A percentile compares a stretch with the other conserved stretches of the same genome.
These are phyloP conservation scores for Cyberlindnera euphorbiae DNA, from an alignment of 805 yeast genomes.

Conservation along the genomic window DNA sequence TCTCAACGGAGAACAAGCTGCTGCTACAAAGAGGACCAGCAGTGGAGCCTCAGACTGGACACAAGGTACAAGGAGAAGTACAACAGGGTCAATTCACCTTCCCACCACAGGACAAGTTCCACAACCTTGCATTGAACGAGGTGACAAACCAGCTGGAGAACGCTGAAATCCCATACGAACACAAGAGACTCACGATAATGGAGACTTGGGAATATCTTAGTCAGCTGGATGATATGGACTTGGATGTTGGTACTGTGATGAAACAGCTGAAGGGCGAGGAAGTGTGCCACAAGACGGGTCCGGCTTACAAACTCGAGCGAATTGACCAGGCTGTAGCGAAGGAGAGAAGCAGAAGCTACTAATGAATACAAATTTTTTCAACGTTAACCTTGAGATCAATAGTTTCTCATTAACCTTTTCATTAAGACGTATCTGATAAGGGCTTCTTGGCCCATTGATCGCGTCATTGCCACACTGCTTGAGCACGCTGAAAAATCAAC, in stretches of 20 bases:
- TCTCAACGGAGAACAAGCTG: conserved; percentile 59
- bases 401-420: too few species aligned
- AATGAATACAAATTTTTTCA: too few species aligned
- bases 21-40: conserved; percentile 33
- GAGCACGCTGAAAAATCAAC: too few species aligned
- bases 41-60: neutral
- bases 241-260: conserved; percentile 61
- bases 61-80: too few species aligned
- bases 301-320: conserved; percentile 48
- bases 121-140: conserved; percentile 3
- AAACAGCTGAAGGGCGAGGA: conserved; percentile 58
- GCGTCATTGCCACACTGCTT: too few species aligned
- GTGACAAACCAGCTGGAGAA: conserved; percentile 20
- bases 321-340: conserved; percentile 35
- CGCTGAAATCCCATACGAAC: conserved; percentile 22
- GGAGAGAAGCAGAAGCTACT: neutral
- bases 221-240: conserved; percentile 36
- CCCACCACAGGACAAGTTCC: conserved; percentile 25
- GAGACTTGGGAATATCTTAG: conserved; percentile 81
- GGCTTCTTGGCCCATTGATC: too few species aligned
- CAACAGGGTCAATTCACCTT: conserved; percentile 28
- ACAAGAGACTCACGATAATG: conserved; percentile 58
- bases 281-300: conserved; percentile 76
- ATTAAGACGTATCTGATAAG: too few species aligned
- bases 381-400: too few species aligned